phyloP scores from a whole-genome alignment of 306 rosid species.

The Fragaria vesca region DNA sequence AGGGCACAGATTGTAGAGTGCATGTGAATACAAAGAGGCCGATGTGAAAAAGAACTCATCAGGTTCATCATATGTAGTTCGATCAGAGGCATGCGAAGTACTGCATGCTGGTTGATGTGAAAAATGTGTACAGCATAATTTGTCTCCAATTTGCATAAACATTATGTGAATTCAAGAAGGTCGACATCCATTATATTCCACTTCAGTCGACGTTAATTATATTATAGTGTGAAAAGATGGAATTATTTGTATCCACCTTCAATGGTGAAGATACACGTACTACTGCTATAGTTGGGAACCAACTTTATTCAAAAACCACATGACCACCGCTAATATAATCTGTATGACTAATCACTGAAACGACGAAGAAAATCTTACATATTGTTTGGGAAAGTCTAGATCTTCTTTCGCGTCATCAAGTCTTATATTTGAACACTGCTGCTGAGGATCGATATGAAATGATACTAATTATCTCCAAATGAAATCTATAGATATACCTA shows the following conservation, averaged over 20 bases:
- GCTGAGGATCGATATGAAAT: not conserved
- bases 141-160: not conserved
- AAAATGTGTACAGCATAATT: not conserved
- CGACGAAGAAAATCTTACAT: not conserved
- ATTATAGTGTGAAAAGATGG: not conserved
- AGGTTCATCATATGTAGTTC: not conserved
- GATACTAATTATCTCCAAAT: not conserved
- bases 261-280: slow-evolving; percentile 25
- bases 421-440: not conserved
- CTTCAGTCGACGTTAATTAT: not conserved
- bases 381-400: not conserved
- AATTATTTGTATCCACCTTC: slow-evolving; percentile 46
- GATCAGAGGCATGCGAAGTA: not conserved
- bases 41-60: not conserved
- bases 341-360: not conserved
- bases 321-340: not conserved
- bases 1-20: not conserved
- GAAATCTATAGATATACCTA: not conserved
- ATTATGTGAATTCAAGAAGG: slow-evolving; percentile 4
- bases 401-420: not conserved
- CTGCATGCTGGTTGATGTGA: not conserved
- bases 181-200: slow-evolving; percentile 25
- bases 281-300: slow-evolving; percentile 7
- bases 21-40: not conserved
- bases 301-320: not conserved